These are phyloP conservation scores for Parachlorella kessleri DNA, from an alignment of 139 green algal species.

Conservation along the genomic window DNA sequence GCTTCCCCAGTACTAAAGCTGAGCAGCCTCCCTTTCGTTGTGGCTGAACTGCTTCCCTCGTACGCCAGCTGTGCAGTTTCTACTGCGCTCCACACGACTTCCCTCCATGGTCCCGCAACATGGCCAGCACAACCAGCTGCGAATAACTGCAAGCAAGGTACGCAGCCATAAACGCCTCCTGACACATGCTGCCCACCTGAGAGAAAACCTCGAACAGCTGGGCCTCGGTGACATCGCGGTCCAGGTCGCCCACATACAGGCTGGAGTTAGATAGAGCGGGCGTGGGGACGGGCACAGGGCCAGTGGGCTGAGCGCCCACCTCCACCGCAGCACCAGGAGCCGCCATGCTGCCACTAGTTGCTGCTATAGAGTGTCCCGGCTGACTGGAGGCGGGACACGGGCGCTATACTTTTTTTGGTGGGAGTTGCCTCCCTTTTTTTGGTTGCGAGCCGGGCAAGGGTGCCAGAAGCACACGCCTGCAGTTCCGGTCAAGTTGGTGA, in stretches of 20 bases:
- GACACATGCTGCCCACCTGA: slow-evolving; percentile 52
- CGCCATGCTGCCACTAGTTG: not conserved
- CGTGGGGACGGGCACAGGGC: not conserved
- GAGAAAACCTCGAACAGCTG: slow-evolving; percentile 93
- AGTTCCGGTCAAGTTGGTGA: no score
- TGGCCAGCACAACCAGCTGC: no score
- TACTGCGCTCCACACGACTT: not conserved
- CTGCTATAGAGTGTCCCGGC: not conserved
- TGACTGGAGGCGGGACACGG: not conserved
- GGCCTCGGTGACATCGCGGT: slow-evolving; percentile 86
- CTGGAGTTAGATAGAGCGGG: slow-evolving; percentile 59
- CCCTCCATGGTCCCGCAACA: no score
- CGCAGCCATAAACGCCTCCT: no score
- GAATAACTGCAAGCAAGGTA: not conserved
- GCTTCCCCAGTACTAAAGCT: no score
- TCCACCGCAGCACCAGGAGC: not conserved
- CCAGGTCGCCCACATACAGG: slow-evolving; percentile 95
- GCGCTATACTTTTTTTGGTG: not conserved
- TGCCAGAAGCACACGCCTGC: not conserved
- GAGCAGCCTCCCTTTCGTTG: no score
- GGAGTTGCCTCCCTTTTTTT: not conserved
- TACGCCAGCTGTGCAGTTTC: not conserved
- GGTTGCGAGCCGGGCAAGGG: not conserved
- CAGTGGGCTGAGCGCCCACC: not conserved
- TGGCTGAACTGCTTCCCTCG: no score